These are phyloP conservation scores for Rhynchosporium graminicola DNA, from an alignment of 2,329 filamentous ascomycete genomes.

Conservation along the genomic window DNA sequence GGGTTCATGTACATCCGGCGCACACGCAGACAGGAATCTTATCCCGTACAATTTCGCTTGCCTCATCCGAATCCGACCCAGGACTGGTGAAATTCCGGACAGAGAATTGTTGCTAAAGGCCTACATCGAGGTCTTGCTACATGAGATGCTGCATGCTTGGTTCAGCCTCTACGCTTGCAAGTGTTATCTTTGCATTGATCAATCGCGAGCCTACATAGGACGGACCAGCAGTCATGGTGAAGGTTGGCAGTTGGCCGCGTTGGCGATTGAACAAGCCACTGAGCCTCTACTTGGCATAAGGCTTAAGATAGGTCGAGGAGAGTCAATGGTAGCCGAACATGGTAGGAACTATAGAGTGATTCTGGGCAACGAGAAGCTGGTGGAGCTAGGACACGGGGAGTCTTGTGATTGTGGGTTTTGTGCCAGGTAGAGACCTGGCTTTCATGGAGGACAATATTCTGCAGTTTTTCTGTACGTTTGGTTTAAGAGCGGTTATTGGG, in stretches of 20 bases:
- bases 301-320: not conserved
- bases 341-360: not conserved
- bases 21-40: no score
- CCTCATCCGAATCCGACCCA: no score
- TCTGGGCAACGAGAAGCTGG: no score
- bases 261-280: not conserved
- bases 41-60: no score
- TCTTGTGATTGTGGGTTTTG: no score
- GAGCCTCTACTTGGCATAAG: not conserved
- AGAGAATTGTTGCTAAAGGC: not conserved
- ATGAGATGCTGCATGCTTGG: slow-evolving; percentile 13
- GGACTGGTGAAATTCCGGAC: no score
- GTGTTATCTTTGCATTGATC: not conserved
- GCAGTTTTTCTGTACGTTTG: no score
- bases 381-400: no score
- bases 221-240: not conserved
- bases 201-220: not conserved
- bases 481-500: no score
- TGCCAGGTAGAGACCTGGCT: no score
- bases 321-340: not conserved
- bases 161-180: not conserved
- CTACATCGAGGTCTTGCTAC: slow-evolving; percentile 10
- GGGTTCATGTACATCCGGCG: no score
- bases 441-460: no score
- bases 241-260: slow-evolving; percentile 1